These are phyloP conservation scores for Sarocladium kiliense DNA, from an alignment of 2,329 filamentous ascomycete genomes.

Conservation along the genomic window DNA sequence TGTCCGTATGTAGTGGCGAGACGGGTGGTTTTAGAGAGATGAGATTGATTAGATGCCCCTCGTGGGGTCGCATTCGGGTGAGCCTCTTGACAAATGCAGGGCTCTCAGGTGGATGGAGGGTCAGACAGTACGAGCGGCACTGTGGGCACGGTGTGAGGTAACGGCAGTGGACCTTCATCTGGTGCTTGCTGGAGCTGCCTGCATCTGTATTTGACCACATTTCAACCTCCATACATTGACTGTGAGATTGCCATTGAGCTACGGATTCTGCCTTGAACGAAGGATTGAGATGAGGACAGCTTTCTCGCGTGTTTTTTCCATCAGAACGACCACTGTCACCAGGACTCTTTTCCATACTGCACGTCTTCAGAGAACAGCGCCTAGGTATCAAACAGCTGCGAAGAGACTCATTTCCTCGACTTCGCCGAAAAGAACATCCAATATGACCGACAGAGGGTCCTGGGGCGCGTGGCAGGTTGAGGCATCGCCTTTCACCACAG, in stretches of 20 bases:
- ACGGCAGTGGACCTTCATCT: too few species aligned
- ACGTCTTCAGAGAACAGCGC: background rate
- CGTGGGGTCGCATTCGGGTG: conserved; percentile 8
- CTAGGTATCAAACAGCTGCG: background rate
- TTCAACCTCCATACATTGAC: background rate
- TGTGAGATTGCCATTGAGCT: background rate
- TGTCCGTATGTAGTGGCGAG: background rate
- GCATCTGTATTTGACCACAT: background rate
- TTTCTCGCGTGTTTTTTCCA: background rate
- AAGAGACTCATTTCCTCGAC: background rate
- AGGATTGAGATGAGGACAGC: conserved; percentile 2
- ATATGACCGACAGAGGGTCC: conserved; percentile 24
- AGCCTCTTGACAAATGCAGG: conserved; percentile 1
- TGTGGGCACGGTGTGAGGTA: conserved; percentile 27
- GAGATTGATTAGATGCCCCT: conserved; percentile 33
- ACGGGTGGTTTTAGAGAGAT: conserved; percentile 15
- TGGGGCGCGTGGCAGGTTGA: conserved; percentile 36
- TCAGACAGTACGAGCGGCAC: conserved; percentile 17
- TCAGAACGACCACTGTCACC: background rate
- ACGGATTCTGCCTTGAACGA: background rate
- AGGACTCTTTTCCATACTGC: background rate
- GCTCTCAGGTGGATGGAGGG: background rate
- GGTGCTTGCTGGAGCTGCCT: conserved; percentile 3
- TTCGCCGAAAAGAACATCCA: background rate
- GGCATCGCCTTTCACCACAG: conserved; percentile 38